phyloP scores from a whole-genome alignment of 2,329 filamentous ascomycete species.

The Colletotrichum chlorophyti region DNA sequence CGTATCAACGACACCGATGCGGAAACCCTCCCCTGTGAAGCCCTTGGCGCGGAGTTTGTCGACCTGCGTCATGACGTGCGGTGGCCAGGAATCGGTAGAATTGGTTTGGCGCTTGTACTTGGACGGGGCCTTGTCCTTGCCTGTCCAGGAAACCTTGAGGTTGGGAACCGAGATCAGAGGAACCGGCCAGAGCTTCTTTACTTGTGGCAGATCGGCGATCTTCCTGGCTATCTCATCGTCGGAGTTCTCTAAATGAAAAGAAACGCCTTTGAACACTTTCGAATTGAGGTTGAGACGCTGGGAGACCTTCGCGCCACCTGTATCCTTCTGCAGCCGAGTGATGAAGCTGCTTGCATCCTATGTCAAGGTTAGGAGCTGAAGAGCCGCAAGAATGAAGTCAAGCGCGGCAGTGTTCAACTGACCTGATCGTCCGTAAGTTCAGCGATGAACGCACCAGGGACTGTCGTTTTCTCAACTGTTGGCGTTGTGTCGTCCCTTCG shows the following conservation, averaged over 20 bases:
- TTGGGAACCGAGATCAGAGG: slow-evolving; percentile 48
- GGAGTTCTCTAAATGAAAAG: slow-evolving; percentile 56
- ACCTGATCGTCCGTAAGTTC: slow-evolving; percentile 59
- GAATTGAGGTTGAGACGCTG: slow-evolving; percentile 32
- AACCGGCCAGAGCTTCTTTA: slow-evolving; percentile 59
- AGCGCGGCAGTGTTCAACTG: slow-evolving; percentile 32
- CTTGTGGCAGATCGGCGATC: slow-evolving; percentile 48
- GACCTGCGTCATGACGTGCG: slow-evolving; percentile 64
- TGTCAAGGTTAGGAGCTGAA: accelerated
- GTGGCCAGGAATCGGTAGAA: slow-evolving; percentile 47
- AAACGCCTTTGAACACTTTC: slow-evolving; percentile 51
- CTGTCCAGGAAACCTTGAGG: slow-evolving; percentile 49
- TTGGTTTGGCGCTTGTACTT: slow-evolving; percentile 23
- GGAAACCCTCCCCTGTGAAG: slow-evolving; percentile 56
- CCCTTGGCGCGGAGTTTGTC: slow-evolving; percentile 57
- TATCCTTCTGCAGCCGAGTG: slow-evolving; percentile 8
- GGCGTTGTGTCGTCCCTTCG: neutral
- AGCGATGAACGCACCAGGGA: slow-evolving; percentile 60
- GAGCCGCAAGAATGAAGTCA: no score
- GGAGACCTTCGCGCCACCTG: slow-evolving; percentile 20
- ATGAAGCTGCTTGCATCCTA: slow-evolving; percentile 28
- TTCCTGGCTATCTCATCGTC: slow-evolving; percentile 47
- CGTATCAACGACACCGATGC: slow-evolving; percentile 60
- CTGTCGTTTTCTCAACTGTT: slow-evolving; percentile 25
- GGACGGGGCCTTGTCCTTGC: slow-evolving; percentile 25